A percentile compares a stretch with the other conserved stretches of the same genome.
Evolutionary conservation across 208 protist species (phyloP).

Genomic region (Trichomonas gallinae): DNA sequence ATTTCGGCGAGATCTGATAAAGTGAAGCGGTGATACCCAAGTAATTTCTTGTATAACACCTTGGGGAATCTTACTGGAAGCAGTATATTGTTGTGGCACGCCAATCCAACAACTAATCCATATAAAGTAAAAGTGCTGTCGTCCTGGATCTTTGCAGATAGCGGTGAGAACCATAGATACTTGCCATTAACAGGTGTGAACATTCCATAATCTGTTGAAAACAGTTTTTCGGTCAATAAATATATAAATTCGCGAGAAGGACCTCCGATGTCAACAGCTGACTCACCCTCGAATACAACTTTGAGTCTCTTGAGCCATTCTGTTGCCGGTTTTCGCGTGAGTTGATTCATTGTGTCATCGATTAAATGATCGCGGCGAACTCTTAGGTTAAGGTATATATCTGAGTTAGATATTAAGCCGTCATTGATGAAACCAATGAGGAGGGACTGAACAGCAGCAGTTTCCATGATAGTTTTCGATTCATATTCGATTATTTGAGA

Average conservation of each 20-base stretch:
- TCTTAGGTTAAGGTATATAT: background rate
- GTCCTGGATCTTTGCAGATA: slow-evolving; percentile 40
- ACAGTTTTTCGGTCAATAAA: slow-evolving; percentile 63
- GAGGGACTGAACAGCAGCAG: background rate
- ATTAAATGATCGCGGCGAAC: slow-evolving; percentile 10
- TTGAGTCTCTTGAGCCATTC: slow-evolving; percentile 64
- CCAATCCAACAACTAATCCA: slow-evolving; percentile 58
- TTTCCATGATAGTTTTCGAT: background rate
- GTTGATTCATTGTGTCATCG: background rate
- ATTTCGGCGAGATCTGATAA: slow-evolving; percentile 29
- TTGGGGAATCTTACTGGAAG: slow-evolving; percentile 67
- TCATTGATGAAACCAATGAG: background rate
- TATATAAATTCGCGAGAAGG: slow-evolving; percentile 85
- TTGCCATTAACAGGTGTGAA: slow-evolving; percentile 52
- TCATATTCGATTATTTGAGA: background rate
- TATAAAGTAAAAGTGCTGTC: background rate
- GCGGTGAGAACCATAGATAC: slow-evolving; percentile 59
- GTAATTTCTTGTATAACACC: slow-evolving; percentile 30
- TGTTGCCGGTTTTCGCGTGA: background rate
- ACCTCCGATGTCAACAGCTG: slow-evolving; percentile 77
- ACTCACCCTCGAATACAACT: slow-evolving; percentile 65
- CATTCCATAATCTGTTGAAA: slow-evolving; percentile 69
- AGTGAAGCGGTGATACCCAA: background rate
- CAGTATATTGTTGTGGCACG: slow-evolving; percentile 75
- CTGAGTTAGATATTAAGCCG: background rate